A percentile compares a stretch with the other conserved stretches of the same genome.
Evolutionary conservation across 78 protist species (phyloP).

Genomic region (Pigoraptor vietnamica): DNA sequence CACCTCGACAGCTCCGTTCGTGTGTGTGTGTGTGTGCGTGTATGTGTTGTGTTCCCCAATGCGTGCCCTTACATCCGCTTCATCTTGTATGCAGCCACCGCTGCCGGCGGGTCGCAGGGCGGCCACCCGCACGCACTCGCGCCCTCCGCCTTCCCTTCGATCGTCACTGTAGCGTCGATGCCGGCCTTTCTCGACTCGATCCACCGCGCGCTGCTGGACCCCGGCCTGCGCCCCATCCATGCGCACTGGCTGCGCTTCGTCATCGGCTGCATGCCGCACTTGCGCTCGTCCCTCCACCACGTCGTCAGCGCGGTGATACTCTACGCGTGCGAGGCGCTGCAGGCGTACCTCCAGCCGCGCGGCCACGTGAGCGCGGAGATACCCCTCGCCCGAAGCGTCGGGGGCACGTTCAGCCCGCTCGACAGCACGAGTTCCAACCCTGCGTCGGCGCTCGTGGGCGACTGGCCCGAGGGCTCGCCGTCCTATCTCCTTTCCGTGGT

Average conservation of each 20-base stretch:
- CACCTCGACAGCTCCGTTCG: no score
- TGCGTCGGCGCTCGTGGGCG: background rate
- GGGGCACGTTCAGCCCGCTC: background rate
- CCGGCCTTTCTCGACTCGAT: background rate
- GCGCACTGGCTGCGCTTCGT: background rate
- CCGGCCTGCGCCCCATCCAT: background rate
- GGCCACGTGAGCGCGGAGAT: background rate
- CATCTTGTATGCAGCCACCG: no score
- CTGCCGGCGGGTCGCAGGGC: no score
- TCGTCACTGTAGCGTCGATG: background rate
- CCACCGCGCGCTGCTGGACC: background rate
- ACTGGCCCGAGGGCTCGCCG: background rate
- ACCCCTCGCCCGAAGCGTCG: background rate
- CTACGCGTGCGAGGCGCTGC: background rate
- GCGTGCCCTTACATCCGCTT: no score
- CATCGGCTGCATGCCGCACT: background rate
- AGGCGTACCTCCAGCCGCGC: background rate
- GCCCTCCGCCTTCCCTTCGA: background rate
- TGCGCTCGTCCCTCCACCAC: background rate
- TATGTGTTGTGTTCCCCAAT: no score
- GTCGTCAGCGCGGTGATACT: background rate
- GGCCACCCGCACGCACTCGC: background rate
- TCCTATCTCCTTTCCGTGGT: background rate
- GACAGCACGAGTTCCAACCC: background rate
- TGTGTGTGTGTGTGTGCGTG: no score